Evolutionary conservation across 768 basidiomycete species (phyloP).

Genomic region (Podaxis pistillaris): DNA sequence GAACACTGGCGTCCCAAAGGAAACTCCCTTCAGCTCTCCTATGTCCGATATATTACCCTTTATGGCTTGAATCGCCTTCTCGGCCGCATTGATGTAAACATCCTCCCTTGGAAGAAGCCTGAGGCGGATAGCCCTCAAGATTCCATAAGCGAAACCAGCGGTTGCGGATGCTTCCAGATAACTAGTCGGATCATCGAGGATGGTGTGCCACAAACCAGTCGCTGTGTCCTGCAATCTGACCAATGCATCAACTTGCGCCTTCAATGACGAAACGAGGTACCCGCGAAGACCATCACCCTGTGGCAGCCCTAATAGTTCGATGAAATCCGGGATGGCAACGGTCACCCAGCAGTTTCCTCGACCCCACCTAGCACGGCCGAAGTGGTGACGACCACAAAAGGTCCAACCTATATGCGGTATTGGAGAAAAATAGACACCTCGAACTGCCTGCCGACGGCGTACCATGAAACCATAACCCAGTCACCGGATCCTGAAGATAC

Average conservation of each 20-base stretch:
- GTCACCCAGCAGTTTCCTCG: constrained; percentile 58
- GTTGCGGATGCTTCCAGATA: constrained; percentile 51
- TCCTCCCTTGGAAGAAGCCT: constrained; percentile 41
- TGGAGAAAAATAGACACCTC: background rate
- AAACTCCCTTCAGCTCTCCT: constrained; percentile 46
- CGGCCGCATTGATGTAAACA: constrained; percentile 33
- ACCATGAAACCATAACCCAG: constrained; percentile 50
- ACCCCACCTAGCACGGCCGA: constrained; percentile 48
- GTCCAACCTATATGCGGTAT: constrained; percentile 34
- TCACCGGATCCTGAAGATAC: constrained; percentile 42
- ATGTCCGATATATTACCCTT: constrained; percentile 41
- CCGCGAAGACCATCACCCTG: constrained; percentile 39
- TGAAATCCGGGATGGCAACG: constrained; percentile 45
- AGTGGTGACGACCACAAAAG: constrained; percentile 45
- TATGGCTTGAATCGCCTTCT: constrained; percentile 40
- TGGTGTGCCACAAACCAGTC: constrained; percentile 54
- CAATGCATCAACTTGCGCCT: constrained; percentile 47
- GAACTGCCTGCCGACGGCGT: constrained; percentile 13
- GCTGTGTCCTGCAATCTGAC: constrained; percentile 41
- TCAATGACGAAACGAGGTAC: constrained; percentile 39
- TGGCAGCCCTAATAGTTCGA: constrained; percentile 42
- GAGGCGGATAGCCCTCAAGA: constrained; percentile 40
- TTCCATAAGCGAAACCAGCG: constrained; percentile 49
- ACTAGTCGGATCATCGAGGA: constrained; percentile 47
- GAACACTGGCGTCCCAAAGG: constrained; percentile 56